Conservation (phyloP, 2,329 filamentous ascomycete species). For the Aspergillus caelatus region DNA sequence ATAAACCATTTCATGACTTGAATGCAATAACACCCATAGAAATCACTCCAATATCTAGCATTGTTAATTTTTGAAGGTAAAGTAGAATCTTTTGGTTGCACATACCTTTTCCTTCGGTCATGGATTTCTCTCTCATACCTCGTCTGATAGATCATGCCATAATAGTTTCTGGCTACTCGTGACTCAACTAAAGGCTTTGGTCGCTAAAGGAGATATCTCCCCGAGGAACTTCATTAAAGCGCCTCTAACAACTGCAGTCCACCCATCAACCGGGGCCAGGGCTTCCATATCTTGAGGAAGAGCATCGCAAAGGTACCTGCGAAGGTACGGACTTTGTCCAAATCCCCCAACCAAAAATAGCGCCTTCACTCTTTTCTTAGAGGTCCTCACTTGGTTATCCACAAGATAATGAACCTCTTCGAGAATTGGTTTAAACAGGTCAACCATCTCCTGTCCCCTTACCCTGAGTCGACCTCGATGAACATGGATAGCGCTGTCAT, state of each 20-base stretch:
- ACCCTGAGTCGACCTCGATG: conserved; percentile 25
- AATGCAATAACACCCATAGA: conserved; percentile 14
- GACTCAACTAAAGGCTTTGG: conserved; percentile 19
- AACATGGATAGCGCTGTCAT: conserved; percentile 22
- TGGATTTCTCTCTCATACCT: conserved; percentile 15
- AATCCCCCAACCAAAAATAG: conserved; percentile 35
- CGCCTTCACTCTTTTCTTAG: conserved; percentile 61
- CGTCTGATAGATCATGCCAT: conserved; percentile 16
- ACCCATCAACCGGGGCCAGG: conserved; percentile 26
- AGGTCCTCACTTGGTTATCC: conserved; percentile 50
- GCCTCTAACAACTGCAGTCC: conserved; percentile 31
- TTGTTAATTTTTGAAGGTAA: not conserved
- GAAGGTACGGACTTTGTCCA: conserved; percentile 29
- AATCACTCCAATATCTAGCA: conserved; percentile 18
- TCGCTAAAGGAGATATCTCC: conserved; percentile 9
- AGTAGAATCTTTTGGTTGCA: not conserved
- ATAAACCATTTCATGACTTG: conserved; percentile 25
- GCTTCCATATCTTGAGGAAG: conserved; percentile 22
- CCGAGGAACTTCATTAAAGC: conserved; percentile 21
- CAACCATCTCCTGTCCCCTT: conserved; percentile 18
- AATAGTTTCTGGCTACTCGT: conserved; percentile 26
- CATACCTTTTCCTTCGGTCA: conserved; percentile 19
- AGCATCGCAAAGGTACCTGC: conserved; percentile 21
- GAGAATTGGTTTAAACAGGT: conserved; percentile 27
- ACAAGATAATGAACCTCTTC: conserved; percentile 24